A percentile compares a stretch with the other conserved stretches of the same genome.
phyloP scores from a whole-genome alignment of 164 flowering plant species.

The Buxus sempervirens region DNA sequence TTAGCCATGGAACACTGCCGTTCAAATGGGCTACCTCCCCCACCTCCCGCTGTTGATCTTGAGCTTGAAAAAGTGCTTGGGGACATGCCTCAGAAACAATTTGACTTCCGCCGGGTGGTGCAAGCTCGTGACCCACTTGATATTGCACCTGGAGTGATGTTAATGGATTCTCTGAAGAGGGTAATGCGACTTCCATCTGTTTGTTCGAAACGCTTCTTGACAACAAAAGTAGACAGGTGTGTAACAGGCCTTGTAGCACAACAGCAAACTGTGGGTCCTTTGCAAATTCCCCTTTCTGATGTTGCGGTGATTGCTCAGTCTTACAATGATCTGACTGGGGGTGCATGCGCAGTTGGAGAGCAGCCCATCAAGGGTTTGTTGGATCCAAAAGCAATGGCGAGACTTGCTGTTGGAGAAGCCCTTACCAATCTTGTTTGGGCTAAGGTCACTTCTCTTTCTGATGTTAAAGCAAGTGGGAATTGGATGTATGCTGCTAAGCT shows the following conservation, averaged over 20 bases:
- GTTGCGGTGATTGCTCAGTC: constrained; percentile 94
- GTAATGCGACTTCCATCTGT: constrained; percentile 86
- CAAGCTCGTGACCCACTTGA: constrained; percentile 62
- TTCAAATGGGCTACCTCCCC: constrained; percentile 57
- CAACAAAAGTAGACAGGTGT: constrained; percentile 94
- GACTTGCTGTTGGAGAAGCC: constrained; percentile 92
- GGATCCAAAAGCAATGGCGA: constrained; percentile 90
- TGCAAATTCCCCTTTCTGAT: constrained; percentile 91
- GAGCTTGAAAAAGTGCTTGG: constrained; percentile 94
- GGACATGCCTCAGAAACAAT: constrained; percentile 87
- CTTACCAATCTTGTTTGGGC: constrained; percentile 99
- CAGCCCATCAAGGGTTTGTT: constrained; percentile 86
- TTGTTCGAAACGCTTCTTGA: constrained; percentile 85
- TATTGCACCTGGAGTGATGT: constrained; percentile 77
- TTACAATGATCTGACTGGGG: constrained; percentile 68
- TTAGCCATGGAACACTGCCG: constrained; percentile 37
- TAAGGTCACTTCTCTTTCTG: constrained; percentile 73
- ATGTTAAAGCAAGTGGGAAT: constrained; percentile 95
- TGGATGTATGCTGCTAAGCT: constrained; percentile 99
- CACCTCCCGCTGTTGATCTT: constrained; percentile 86
- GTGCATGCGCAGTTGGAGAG: constrained; percentile 95
- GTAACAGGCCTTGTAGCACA: constrained; percentile 98
- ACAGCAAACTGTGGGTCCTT: constrained; percentile 93
- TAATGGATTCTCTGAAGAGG: constrained; percentile 78
- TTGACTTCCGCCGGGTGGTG: constrained; percentile 56